A percentile compares a stretch with the other conserved stretches of the same genome.
Conservation (phyloP, 2,329 filamentous ascomycete species). For the Juglanconis oblonga region DNA sequence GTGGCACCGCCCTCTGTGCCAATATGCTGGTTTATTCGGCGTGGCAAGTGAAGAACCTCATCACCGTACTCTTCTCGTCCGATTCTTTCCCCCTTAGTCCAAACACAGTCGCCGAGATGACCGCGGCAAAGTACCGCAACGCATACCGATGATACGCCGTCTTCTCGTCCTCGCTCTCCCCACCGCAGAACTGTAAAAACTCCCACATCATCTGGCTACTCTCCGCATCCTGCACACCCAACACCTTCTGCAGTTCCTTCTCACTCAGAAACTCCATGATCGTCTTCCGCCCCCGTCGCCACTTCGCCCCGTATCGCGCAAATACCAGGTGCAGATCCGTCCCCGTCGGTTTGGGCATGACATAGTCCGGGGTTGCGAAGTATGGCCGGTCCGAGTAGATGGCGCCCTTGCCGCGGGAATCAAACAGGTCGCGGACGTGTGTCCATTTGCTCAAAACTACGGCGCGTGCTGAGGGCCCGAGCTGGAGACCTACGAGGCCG, state of each 20-base stretch:
- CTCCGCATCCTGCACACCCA: constrained; percentile 21
- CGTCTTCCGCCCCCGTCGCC: constrained; percentile 22
- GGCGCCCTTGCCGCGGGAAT: constrained; percentile 20
- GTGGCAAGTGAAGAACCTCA: constrained; percentile 19
- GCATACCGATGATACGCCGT: constrained; percentile 17
- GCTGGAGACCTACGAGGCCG: constrained; percentile 21
- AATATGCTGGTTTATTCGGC: constrained; percentile 19
- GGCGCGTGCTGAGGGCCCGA: constrained; percentile 20
- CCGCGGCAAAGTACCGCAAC: constrained; percentile 19
- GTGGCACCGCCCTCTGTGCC: constrained; percentile 17
- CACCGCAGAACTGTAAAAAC: constrained; percentile 10
- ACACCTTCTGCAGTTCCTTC: constrained; percentile 17
- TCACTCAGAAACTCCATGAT: constrained; percentile 20
- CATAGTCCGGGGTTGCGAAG: constrained; percentile 14
- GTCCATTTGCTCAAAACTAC: constrained; percentile 24
- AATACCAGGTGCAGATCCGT: constrained; percentile 21
- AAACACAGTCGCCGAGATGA: constrained; percentile 21
- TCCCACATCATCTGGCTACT: constrained; percentile 23
- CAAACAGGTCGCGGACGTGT: constrained; percentile 22
- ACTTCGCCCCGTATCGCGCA: constrained; percentile 20
- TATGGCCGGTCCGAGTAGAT: constrained; percentile 23
- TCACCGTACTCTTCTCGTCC: constrained; percentile 2
- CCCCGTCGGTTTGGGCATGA: constrained; percentile 18
- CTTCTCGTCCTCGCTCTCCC: not conserved
- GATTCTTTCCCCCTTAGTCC: constrained; percentile 19